phyloP scores from a whole-genome alignment of 441 rosid species.

The Biscutella laevigata region DNA sequence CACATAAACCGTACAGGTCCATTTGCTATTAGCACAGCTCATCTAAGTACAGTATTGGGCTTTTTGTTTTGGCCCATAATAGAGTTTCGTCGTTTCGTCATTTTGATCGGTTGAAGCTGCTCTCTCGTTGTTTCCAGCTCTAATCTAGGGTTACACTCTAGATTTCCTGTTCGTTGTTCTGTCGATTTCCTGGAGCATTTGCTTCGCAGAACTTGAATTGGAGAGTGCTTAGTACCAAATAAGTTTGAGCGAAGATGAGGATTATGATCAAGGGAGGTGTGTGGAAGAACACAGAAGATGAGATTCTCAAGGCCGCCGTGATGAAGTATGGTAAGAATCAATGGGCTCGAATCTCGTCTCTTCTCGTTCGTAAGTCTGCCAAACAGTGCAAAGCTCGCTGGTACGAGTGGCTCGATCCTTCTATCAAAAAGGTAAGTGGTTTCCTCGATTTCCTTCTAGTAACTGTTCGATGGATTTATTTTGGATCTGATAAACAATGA shows the following conservation, averaged over 20 bases:
- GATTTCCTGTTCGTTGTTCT: neutral
- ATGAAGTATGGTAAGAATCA: slow-evolving; percentile 99
- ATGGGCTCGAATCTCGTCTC: slow-evolving; percentile 97
- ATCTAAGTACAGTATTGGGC: neutral
- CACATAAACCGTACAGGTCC: neutral
- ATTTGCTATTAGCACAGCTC: slow-evolving; percentile 6
- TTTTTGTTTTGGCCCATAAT: neutral
- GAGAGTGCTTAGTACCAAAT: neutral
- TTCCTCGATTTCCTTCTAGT: neutral
- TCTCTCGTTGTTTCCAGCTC: slow-evolving; percentile 11
- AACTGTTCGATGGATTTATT: neutral
- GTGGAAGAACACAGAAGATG: slow-evolving; percentile 99
- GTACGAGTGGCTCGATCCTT: slow-evolving; percentile 99
- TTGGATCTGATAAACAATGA: neutral
- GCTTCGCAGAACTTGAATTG: slow-evolving; percentile 4
- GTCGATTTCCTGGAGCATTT: slow-evolving; percentile 7
- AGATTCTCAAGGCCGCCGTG: slow-evolving; percentile 91
- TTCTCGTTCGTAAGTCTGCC: slow-evolving; percentile 91
- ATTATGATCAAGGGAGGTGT: slow-evolving; percentile 99
- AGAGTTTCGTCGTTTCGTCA: no score
- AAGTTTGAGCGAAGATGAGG: slow-evolving; percentile 67
- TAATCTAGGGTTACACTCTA: slow-evolving; percentile 18
- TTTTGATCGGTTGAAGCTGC: slow-evolving; percentile 3
- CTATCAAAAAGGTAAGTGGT: slow-evolving; percentile 68
- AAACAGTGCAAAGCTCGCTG: slow-evolving; percentile 99